A percentile compares a stretch with the other conserved stretches of the same genome.
phyloP scores from a whole-genome alignment of 2,329 filamentous ascomycete genomes.

The Microdochium nivale region DNA sequence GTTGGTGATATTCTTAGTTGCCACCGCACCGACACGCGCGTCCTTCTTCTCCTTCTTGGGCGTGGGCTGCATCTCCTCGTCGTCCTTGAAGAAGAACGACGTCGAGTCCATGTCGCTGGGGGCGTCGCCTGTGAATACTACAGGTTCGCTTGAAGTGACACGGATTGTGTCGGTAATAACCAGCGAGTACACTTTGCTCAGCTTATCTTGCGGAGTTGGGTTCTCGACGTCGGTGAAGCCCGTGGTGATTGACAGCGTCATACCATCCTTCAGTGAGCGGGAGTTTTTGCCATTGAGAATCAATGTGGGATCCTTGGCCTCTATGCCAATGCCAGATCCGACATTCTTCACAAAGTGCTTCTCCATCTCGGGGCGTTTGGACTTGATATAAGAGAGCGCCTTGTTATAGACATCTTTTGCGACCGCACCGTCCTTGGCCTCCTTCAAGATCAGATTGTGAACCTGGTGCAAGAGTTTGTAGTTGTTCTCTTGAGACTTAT shows the following conservation, averaged over 20 bases:
- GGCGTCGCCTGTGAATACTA: slow-evolving; percentile 90
- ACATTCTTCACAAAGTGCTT: slow-evolving; percentile 92
- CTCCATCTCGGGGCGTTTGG: slow-evolving; percentile 91
- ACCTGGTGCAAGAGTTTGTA: slow-evolving; percentile 83
- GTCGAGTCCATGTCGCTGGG: slow-evolving; percentile 87
- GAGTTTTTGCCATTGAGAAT: slow-evolving; percentile 81
- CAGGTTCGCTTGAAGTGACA: slow-evolving; percentile 67
- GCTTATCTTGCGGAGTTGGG: slow-evolving; percentile 78
- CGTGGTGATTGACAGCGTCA: slow-evolving; percentile 88
- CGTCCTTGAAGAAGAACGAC: slow-evolving; percentile 98
- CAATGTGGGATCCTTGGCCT: slow-evolving; percentile 77
- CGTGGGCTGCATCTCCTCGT: slow-evolving; percentile 75
- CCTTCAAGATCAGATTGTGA: slow-evolving; percentile 84
- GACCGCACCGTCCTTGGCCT: slow-evolving; percentile 75
- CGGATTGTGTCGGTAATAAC: slow-evolving; percentile 90
- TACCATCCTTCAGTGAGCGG: slow-evolving; percentile 81
- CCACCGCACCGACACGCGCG: slow-evolving; percentile 73
- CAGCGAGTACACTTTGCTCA: slow-evolving; percentile 80
- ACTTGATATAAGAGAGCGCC: slow-evolving; percentile 68
- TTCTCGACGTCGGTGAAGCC: slow-evolving; percentile 88
- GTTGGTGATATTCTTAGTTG: slow-evolving; percentile 91
- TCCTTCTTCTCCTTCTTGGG: slow-evolving; percentile 91
- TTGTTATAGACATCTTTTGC: slow-evolving; percentile 91
- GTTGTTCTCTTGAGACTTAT: slow-evolving; percentile 88
- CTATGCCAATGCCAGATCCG: slow-evolving; percentile 86